phyloP scores from a whole-genome alignment of 306 rosid species.

The Aeschynomene evenia region DNA sequence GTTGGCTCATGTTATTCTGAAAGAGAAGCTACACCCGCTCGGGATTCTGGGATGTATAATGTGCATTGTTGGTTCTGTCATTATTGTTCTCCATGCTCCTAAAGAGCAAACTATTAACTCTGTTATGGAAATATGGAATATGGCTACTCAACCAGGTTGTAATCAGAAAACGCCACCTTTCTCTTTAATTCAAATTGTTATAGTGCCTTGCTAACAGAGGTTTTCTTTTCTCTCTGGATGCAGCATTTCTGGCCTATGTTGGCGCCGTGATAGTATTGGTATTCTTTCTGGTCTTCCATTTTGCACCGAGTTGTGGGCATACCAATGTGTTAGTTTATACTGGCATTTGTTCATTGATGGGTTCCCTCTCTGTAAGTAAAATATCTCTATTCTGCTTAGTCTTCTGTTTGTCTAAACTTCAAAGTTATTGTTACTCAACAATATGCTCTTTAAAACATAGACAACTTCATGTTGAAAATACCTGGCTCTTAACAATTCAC shows the following conservation, averaged over 20 bases:
- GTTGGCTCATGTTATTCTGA: slow-evolving; percentile 78
- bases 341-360: slow-evolving; percentile 90
- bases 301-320: slow-evolving; percentile 77
- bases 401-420: slow-evolving; percentile 21
- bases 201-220: slow-evolving; percentile 20
- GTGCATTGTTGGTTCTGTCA: slow-evolving; percentile 77
- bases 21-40: slow-evolving; percentile 68
- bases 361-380: slow-evolving; percentile 76
- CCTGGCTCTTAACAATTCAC: background rate
- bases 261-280: slow-evolving; percentile 67
- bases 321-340: slow-evolving; percentile 68
- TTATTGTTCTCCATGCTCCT: slow-evolving; percentile 79
- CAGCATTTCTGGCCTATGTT: slow-evolving; percentile 77
- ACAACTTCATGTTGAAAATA: slow-evolving; percentile 14
- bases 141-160: slow-evolving; percentile 93
- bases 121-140: slow-evolving; percentile 72
- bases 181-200: background rate
- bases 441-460: background rate
- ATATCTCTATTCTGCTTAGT: background rate
- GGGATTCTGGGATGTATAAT: slow-evolving; percentile 81
- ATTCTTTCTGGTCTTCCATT: slow-evolving; percentile 72
- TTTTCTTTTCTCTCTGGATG: slow-evolving; percentile 14
- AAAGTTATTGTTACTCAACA: background rate
- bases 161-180: background rate
- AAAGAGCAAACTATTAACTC: slow-evolving; percentile 61